Percentiles rank a stretch among this genome's conserved stretches.
Conservation (phyloP, 306 rosid genomes). For the Canavalia ensiformis region DNA sequence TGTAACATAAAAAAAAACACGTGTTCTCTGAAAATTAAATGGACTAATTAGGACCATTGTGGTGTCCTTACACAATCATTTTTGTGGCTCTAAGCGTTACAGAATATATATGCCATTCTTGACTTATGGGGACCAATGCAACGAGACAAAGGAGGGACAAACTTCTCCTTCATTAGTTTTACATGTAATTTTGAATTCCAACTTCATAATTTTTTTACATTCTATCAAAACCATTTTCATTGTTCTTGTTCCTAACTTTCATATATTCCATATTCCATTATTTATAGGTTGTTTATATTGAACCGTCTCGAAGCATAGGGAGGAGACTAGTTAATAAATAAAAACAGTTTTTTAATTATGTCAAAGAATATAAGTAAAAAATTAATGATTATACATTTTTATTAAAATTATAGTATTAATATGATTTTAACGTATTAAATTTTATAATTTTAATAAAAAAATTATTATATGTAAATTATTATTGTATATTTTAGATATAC, state of each 20-base stretch:
- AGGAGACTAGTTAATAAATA: background rate
- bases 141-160: background rate
- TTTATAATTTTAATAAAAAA: no score
- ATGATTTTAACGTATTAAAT: no score
- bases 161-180: no score
- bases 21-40: background rate
- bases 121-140: constrained; percentile 5
- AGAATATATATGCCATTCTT: constrained; percentile 3
- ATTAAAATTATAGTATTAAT: no score
- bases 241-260: background rate
- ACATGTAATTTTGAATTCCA: no score
- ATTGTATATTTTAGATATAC: no score
- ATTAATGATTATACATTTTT: no score
- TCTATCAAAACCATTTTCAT: background rate
- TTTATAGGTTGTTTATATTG: background rate
- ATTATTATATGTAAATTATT: no score
- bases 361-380: no score
- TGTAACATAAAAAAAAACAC: background rate
- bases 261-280: background rate
- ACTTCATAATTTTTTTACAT: no score
- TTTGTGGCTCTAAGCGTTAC: constrained; percentile 12
- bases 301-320: background rate
- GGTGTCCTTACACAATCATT: constrained; percentile 21
- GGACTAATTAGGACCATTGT: constrained; percentile 13
- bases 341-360: no score